Percentiles rank a stretch among this genome's conserved stretches.
These are phyloP conservation scores for Entomortierella beljakovae DNA, from an alignment of 192 early-diverging fungal genomes.

Conservation along the genomic window DNA sequence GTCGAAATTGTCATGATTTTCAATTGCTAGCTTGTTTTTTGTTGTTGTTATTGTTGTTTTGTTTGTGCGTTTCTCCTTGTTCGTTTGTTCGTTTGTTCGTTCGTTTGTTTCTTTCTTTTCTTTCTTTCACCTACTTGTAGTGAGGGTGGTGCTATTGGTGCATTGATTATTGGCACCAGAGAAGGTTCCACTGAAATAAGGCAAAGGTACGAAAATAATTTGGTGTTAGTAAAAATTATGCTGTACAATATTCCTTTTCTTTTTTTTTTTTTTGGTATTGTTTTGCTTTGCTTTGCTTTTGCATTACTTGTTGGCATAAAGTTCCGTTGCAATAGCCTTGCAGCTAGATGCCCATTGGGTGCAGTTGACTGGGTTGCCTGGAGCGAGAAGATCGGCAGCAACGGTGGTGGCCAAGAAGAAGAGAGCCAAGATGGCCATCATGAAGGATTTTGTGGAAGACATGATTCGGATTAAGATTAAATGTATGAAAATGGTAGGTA, in stretches of 20 bases:
- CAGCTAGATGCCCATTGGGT: constrained; percentile 18
- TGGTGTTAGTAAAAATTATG: background rate
- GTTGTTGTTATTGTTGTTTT: background rate
- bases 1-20: background rate
- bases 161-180: constrained; percentile 10
- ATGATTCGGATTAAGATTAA: constrained; percentile 10
- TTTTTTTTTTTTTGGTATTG: constrained; percentile 17
- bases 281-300: constrained; percentile 14
- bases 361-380: constrained; percentile 46
- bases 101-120: background rate
- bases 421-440: constrained; percentile 42
- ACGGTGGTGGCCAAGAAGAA: constrained; percentile 37
- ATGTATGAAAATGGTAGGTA: background rate
- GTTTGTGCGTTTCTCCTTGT: no score
- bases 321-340: background rate
- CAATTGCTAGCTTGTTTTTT: no score
- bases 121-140: constrained; percentile 17
- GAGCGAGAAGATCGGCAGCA: constrained; percentile 18
- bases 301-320: constrained; percentile 6
- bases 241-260: background rate
- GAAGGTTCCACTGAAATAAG: background rate
- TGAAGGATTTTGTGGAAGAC: constrained; percentile 24
- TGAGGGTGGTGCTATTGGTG: constrained; percentile 30
- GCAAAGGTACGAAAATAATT: background rate
- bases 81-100: no score